These are phyloP conservation scores for Kwoniella newhampshirensis DNA, from an alignment of 768 basidiomycete genomes.

Conservation along the genomic window DNA sequence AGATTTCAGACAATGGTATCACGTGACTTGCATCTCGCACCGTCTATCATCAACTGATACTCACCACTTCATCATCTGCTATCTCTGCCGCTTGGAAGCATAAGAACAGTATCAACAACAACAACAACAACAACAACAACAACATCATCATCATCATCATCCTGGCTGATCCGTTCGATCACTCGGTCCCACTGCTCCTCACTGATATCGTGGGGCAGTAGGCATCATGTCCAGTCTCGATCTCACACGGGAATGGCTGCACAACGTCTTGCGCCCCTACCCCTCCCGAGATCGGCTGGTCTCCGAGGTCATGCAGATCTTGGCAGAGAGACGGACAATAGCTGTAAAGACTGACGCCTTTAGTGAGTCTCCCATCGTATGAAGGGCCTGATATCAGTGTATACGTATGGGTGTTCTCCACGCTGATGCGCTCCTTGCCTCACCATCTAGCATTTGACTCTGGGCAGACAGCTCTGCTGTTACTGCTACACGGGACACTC, in stretches of 20 bases:
- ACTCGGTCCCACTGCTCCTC: background rate
- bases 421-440: no score
- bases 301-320: constrained; percentile 42
- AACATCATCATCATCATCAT: constrained; percentile 3
- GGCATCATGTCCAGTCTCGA: constrained; percentile 36
- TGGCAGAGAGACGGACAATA: constrained; percentile 41
- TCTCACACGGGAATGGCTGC: constrained; percentile 48
- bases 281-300: constrained; percentile 39
- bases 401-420: no score
- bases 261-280: constrained; percentile 47
- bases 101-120: background rate
- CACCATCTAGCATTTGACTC: constrained; percentile 95
- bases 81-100: background rate
- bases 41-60: no score
- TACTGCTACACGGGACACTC: constrained; percentile 86
- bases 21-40: background rate
- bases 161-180: no score
- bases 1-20: background rate
- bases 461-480: constrained; percentile 84
- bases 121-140: background rate
- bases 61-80: no score
- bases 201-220: background rate
- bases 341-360: constrained; percentile 54
- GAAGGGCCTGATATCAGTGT: no score
- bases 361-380: constrained; percentile 41